Base-by-base conservation (phyloP, 305 asterid genomes). In the Fraxinus angustifolia region DNA sequence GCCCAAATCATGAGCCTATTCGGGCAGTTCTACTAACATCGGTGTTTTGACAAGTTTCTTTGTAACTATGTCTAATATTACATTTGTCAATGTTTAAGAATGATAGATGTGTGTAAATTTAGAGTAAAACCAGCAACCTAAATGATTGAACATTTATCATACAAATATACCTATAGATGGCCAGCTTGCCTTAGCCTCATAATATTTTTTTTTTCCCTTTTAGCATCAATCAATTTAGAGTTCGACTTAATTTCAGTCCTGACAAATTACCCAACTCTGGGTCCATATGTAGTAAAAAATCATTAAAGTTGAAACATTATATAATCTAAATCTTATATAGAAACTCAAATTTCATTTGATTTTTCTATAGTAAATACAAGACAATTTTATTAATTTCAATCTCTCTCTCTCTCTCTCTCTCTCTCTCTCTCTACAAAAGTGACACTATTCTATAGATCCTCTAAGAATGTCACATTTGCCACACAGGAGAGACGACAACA, bases 1-100 rank as follows among this genome's bases (percentile, higher is more conserved):
- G 95, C 26, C 93, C 92, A 87, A 86, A 78, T 78, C 42, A 73
- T 79, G 86, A 81, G 94, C 93, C 95, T 94, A 93, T 92, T 95
- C 90, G 84, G 89, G 88, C 91, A 82, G 85, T 75, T 87, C 2
- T 58, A 36, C 7, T 36, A 36, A 36, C 42, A 19, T 6, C 2
- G 6, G 3, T 53, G 53, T 45, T 45, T 45, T 45, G 3, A 45
- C n/a, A 4, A 45, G 53, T 45, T 45, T 12, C 53, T 11, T 11
- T 45, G n/a, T 45, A 11, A 45, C 42, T 36, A 12, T 40, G 50
- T 10, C n/a, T 42, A 16, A 42, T 40, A 35, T 35, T 35, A 34
- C 36, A 6, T 8, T 35, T 35, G 38, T 35, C 38, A 35, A 5
- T 35, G 38, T 35, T 35, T 0, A 35, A 35, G 38, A 10, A 40